Evolutionary conservation across 2,329 filamentous ascomycete genomes (phyloP).

Genomic region (Madurella mycetomatis): DNA sequence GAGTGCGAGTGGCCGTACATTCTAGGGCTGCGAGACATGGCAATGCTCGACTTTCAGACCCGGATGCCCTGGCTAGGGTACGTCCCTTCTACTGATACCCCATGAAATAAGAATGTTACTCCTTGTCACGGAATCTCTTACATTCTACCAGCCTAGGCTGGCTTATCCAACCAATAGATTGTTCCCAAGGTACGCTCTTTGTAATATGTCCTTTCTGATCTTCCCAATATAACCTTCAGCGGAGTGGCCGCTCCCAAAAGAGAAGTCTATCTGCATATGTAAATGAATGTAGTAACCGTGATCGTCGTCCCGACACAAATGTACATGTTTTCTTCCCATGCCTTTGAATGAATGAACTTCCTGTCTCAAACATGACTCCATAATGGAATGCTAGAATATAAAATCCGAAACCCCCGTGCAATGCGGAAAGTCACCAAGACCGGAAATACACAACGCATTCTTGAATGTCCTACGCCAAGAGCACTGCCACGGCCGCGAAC

Average conservation of each 20-base stretch:
- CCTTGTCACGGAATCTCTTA: no score
- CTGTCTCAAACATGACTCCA: background rate
- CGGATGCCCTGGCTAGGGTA: no score
- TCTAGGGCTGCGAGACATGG: no score
- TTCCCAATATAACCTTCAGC: background rate
- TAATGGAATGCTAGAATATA: constrained; percentile 2
- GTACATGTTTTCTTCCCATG: constrained; percentile 1
- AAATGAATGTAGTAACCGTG: constrained; percentile 12
- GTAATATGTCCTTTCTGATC: background rate
- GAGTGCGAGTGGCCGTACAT: no score
- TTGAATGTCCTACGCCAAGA: constrained; percentile 3
- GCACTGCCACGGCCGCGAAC: constrained; percentile 3
- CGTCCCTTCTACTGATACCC: no score
- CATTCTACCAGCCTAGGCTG: no score
- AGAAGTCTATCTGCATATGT: constrained; percentile 6
- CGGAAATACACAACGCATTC: no score
- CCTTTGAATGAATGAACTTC: background rate
- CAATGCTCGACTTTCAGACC: no score
- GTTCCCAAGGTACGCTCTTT: background rate
- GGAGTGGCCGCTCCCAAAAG: background rate
- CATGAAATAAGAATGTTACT: no score
- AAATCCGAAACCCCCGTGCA: constrained; percentile 4
- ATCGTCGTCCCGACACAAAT: constrained; percentile 1
- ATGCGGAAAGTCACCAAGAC: constrained; percentile 1
- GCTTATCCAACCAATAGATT: no score